Evolutionary conservation across 139 green algal species (phyloP), one percentile per base, ranked within the genome.

Genomic region (Asterochloris sp.): DNA sequence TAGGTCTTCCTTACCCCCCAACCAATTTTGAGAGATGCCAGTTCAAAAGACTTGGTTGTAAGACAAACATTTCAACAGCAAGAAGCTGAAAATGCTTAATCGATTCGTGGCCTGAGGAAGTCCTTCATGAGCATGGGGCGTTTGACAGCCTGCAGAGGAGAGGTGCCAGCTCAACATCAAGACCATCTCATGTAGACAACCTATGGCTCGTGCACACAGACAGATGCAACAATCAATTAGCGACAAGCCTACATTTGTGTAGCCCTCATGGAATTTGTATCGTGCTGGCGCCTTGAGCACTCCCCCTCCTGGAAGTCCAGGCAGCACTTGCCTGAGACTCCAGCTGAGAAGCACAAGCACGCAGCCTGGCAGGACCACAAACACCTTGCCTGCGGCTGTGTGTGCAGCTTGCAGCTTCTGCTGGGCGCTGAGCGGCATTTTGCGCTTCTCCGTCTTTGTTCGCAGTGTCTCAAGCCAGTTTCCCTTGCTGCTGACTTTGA

Each of bases 221-320:
- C 38, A 54, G 6, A 54, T 6, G 2, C 38, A 54, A 54, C 38
- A 54, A 54, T 54, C 38, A 54, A 54, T 54, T 2, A 54, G 38
- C 2, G 6, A 54, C 38, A 54, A 2, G 38, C 38, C 38, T 54
- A 54, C 38, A 83, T 97, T 98, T 12, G 96, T 98, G 86, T 95
- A 96, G 12, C 95, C 96, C 87, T 98, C 95, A 80, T 98, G 92
- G 87, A 94, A 98, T 26, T 92, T 92, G 85, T 96, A 98, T 60
- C 95, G 68, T 78, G 96, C 90, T 11, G 88, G 74, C 17, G 69
- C 47, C 69, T 63, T 28, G 29, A 82, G 63, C 19, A 28, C 61
- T 23, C 47, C 63, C 10, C 62, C 78, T 74, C 78, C 62, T 74
- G 27, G 0, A 77, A 11, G 10, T 19, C 17, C 26, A 77, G 10